Evolutionary conservation across 2,329 filamentous ascomycete species (phyloP).

Genomic region (Dactylellina leptospora): DNA sequence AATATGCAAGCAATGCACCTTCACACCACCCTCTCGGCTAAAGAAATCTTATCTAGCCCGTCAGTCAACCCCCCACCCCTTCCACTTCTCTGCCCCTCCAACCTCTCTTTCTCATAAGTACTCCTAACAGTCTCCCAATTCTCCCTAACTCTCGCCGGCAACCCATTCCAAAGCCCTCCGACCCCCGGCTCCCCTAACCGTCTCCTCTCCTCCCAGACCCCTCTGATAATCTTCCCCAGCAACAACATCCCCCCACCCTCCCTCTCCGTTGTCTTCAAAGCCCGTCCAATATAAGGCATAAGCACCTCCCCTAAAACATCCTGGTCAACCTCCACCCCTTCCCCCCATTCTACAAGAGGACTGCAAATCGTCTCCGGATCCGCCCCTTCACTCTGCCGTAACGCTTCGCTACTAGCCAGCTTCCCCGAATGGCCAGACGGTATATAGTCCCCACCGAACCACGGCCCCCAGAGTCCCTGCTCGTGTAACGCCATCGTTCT

Average conservation of each 20-base stretch:
- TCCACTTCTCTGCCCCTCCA: conserved; percentile 26
- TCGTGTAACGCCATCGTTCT: conserved; percentile 54
- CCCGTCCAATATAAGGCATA: conserved; percentile 60
- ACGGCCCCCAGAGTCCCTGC: conserved; percentile 52
- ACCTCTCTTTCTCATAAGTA: conserved; percentile 43
- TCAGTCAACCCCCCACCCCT: conserved; percentile 29
- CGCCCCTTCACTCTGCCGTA: conserved; percentile 52
- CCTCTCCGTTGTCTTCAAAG: conserved; percentile 56
- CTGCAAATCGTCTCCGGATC: conserved; percentile 54
- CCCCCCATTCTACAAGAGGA: conserved; percentile 54
- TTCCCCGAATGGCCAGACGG: conserved; percentile 53
- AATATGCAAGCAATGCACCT: not conserved
- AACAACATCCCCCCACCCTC: conserved; percentile 55
- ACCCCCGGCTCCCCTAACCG: conserved; percentile 64
- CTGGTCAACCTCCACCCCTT: conserved; percentile 49
- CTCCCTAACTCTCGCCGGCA: conserved; percentile 28
- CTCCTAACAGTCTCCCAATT: conserved; percentile 38
- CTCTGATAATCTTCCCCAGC: conserved; percentile 60
- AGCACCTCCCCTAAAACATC: conserved; percentile 63
- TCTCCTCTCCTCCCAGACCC: conserved; percentile 68
- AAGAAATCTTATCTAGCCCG: conserved; percentile 44
- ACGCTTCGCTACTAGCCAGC: conserved; percentile 51
- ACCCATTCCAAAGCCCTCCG: conserved; percentile 31
- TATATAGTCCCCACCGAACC: conserved; percentile 37
- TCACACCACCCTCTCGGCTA: conserved; percentile 45